Evolutionary conservation across 148 eudicot genomes (phyloP), one percentile per base, ranked within the genome.

Genomic region (Chenopodium suecicum): DNA sequence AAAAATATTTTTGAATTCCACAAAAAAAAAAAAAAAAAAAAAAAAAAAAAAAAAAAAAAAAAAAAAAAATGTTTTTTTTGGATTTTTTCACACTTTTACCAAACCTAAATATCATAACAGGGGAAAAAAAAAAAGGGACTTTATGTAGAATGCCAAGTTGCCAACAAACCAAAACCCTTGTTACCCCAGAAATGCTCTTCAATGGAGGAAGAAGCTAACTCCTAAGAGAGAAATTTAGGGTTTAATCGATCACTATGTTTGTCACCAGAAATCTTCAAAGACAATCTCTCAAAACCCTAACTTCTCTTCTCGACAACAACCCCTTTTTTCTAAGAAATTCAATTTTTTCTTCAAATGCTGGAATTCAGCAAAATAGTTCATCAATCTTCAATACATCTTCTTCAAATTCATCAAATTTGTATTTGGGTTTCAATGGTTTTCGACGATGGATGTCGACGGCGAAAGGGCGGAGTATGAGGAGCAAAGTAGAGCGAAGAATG

Each of bases 401-500:
- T 2, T 31, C 74, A 10, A 25, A 29, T 19, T 54, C 78, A 2
- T 80, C 78, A 19, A 23, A 20, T n/a, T 64, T 8, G 14, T 46
- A 78, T 6, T 74, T 25, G 6, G 73, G 80, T 1, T 82, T 76
- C 16, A 54, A 54, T 66, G 75, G 64, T 4, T 77, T 80, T 2
- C 68, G 82, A 22, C 65, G 98, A 31, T 86, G 86, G 86, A 90
- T 94, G 90, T 89, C 95, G 47, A 73, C 93, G 0, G 73, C 88
- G 7, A 88, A 82, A 54, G 89, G 91, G 47, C 88, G 89, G 85
- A 92, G 93, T 81, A 94, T 94, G 94, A 92, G 97, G 79, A 92
- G 99, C 74, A 96, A 85, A 88, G 98, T 96, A 48, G 99, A 92
- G 92, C 82, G 77, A 50, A 85, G 98, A 76, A 91, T 96, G 94